Evolutionary conservation across 768 basidiomycete species (phyloP), one percentile per base, ranked within the genome.

Genomic region (Russula sp.): DNA sequence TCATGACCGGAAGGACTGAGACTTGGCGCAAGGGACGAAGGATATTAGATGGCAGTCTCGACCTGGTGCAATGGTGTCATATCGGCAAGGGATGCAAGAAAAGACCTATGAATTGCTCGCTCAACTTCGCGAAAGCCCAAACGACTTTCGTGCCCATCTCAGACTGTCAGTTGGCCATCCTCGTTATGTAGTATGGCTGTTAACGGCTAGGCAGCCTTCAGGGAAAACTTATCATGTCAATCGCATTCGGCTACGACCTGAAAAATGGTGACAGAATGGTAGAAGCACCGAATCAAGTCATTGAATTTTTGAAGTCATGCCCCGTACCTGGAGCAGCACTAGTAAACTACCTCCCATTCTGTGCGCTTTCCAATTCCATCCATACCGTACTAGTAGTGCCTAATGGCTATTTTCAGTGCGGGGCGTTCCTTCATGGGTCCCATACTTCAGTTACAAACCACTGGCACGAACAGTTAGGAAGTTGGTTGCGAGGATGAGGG

Each of bases 311-410:
- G n/a, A 6, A 20, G 1, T 22, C 2, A 0, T 13, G 48, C 7
- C 2, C 30, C 13, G 3, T 67, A 9, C 66, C 66, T 24, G 65
- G 65, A 7, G 62, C 57, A 14, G 18, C 26, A 5, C 11, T 66
- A 5, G 49, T 57, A 2, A 66, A 66, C 20, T 20, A 44, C 16
- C 22, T 67, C 40, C 65, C 65, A 46, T 54, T 67, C 18, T 40
- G 65, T 67, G 20, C 11, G 61, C 5, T 9, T n/a, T 3, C 3
- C 22, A n/a, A 40, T 24, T 24, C 14, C 22, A 18, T 36, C 20
- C 5, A 13, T 14, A 13, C 10, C 16, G 16, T 34, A 28, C 10
- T 10, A 24, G 32, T 6, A 18, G 40, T 7, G 2, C 6, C 40
- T 38, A 7, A 64, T 20, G 1, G 11, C 26, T 10, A 13, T 51